Evolutionary conservation across 306 rosid species (phyloP), one percentile per base, ranked within the genome.

Genomic region (Vigna radiata): DNA sequence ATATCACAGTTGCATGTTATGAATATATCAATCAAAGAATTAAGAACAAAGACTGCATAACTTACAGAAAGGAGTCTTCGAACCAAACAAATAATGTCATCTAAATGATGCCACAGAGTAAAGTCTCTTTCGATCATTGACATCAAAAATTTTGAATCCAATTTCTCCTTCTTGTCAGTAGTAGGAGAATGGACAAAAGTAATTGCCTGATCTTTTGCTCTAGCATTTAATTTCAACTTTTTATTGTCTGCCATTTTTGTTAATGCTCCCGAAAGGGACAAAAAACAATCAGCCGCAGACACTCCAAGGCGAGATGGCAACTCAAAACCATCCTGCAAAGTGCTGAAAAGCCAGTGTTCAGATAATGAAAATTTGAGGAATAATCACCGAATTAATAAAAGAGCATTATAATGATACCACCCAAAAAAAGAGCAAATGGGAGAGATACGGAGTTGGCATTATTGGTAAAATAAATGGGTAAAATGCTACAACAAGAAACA

Each of bases 251-350:
- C 54, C 56, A 70, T 72, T 75, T 77, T 89, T 12, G 89, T 82
- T 55, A 91, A 70, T 29, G 94, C 89, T 78, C 85, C 90, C 6
- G 96, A 84, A 72, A 91, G 81, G 79, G 89, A 69, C 82, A 91
- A 70, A 65, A 91, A 63, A 82, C 98, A 91, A 86, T 94, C 98
- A 56, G 95, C 93, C 4, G 97, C 96, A 56, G 91, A 88, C 69
- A 92, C 88, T 19, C 91, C 87, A 60, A 94, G 97, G 75, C 98
- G 96, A 64, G 98, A 86, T 47, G 98, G 98, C 71, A 94, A 81
- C 84, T 94, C 96, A 87, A 85, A 92, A 68, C 96, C 96, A 77
- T 87, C 96, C 89, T 86, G 93, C 85, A 84, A 74, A 56, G 74
- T 81, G 86, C 98, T 94, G 86, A 81, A 77, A 72, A 73, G 75